Evolutionary conservation across 2,329 filamentous ascomycete genomes (phyloP), one percentile per base, ranked within the genome.

Genomic region (Talaromyces verruculosus): DNA sequence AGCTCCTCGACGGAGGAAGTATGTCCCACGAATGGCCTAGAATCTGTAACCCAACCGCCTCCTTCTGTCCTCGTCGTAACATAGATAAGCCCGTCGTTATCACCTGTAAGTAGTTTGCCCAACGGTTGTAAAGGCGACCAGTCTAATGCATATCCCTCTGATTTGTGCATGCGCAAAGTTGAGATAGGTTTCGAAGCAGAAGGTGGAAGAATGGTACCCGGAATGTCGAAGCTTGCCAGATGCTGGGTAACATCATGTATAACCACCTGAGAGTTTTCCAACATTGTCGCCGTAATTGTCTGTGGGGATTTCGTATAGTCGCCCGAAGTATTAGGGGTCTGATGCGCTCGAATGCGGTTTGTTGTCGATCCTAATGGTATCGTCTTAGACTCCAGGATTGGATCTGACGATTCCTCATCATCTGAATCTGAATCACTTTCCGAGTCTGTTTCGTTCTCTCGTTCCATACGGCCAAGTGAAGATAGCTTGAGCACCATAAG

Each of bases 401-500:
- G 93, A 71, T 99, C 94, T 69, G 90, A 83, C 69, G 82, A 82
- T 70, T 87, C 85, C 68, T 96, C 92, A 68, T 91, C 90, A 69
- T 93, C 90, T 4, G 82, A 82, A 57, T 91, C 88, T 15, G 86
- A 87, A 59, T 91, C 90, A 33, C 88, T 87, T 49, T 91, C 90
- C 19, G 86, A 87, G 41, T 89, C 88, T 17, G 90, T 89, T 55
- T 90, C 89, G 25, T 84, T 85, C 1, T 85, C 87, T 67, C 86
- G 85, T 74, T 96, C 91, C 89, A 95, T 97, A 75, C 89, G 89
- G 75, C 91, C 92, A 68, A 99, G 83, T 17, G 93, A 91, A 75
- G 93, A 97, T 77, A 99, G 89, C 82, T 98, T 98, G 87, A 97
- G 92, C 45, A 98, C 89, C 88, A 98, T 89, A 74, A 99, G 83